Evolutionary conservation across 1,284 basidiomycete genomes (phyloP).

Genomic region (Tilletia indica): DNA sequence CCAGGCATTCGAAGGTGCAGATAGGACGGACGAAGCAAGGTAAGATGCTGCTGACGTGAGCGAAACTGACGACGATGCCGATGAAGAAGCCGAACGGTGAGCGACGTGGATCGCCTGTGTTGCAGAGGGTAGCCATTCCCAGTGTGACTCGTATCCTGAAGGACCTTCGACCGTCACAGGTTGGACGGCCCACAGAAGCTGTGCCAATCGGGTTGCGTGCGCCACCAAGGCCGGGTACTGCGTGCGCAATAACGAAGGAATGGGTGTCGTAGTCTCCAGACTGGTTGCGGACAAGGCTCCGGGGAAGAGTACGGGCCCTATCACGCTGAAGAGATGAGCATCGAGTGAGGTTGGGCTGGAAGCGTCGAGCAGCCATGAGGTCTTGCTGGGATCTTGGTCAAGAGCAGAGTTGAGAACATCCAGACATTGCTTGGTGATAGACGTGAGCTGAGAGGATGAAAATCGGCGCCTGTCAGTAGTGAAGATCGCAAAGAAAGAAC

Average conservation of each 20-base stretch:
- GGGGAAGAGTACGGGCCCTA: neutral
- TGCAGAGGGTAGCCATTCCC: neutral
- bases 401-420: constrained; percentile 9
- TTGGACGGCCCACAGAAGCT: neutral
- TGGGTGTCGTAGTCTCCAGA: neutral
- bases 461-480: neutral
- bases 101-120: neutral
- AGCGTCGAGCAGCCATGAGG: neutral
- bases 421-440: neutral
- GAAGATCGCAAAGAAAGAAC: neutral
- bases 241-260: neutral
- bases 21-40: neutral
- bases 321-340: constrained; percentile 9
- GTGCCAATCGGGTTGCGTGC: neutral
- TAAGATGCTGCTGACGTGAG: neutral
- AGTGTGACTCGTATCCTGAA: neutral
- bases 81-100: neutral
- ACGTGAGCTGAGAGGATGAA: neutral
- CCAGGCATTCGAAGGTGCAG: neutral
- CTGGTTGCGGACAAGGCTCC: neutral
- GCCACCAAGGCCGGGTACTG: neutral
- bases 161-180: neutral
- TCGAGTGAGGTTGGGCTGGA: neutral
- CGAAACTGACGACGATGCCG: neutral
- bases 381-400: neutral